Evolutionary conservation across 257 asterid genomes (phyloP), one percentile per base, ranked within the genome.

Genomic region (Haberlea rhodopensis): DNA sequence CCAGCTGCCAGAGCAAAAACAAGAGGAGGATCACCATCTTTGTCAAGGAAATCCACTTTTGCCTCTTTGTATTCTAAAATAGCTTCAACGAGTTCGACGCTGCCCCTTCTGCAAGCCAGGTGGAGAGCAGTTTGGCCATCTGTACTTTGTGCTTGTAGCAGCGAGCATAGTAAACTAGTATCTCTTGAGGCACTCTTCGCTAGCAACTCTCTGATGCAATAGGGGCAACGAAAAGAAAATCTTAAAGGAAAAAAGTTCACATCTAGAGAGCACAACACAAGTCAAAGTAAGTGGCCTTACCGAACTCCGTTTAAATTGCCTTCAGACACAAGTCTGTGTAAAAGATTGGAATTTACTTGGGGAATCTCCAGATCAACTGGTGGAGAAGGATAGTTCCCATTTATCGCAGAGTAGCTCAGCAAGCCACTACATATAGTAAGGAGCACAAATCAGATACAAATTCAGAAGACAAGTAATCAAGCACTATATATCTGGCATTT

Each of bases 101-200:
- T 87, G 46, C 97, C 99, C 71, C 96, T 79, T 73, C 97, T 90
- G 80, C 97, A 94, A 69, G 96, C 97, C 68, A 94, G 84, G 80
- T 94, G 99, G 70, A 94, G 96, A 68, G 94, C 96, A 68, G 99
- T 90, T 81, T 94, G 99, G 28, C 99, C 99, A 61, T 94, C 99
- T 11, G 88, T 76, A 78, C 87, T 94, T 71, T 94, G 97, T 58
- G 97, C 89, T 78, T 87, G 95, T 69, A 94, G 78, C 46, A 94
- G 72, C 68, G 86, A 76, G 62, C 62, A 59, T 59, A 90, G 69
- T 19, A 69, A 77, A 76, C 72, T 61, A 62, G 73, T 70, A 32
- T 80, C 80, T 61, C 88, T 82, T 22, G 75, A 70, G 52, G 84
- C 75, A 78, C 79, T 72, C 81, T 76, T 90, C 9, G 73, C 79